phyloP scores from a whole-genome alignment of 1,284 basidiomycete genomes.

The Xerocomus amazonicus region DNA sequence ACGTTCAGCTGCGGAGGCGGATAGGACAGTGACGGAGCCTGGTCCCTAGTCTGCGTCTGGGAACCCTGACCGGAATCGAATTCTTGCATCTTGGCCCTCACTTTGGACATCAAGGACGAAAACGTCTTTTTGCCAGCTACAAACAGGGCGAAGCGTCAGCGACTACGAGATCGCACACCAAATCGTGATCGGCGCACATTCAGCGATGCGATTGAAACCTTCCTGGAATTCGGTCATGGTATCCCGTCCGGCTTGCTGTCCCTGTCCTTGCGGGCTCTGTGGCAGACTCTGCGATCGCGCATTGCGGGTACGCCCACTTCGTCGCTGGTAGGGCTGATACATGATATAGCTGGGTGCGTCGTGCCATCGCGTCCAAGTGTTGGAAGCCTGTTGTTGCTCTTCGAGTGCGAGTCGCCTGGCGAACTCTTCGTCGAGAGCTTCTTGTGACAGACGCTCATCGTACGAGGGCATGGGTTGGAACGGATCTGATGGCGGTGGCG shows the following conservation, averaged over 20 bases:
- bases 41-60: conserved; percentile 13
- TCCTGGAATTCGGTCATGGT: conserved; percentile 68
- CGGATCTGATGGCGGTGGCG: conserved; percentile 11
- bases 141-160: not conserved
- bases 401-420: conserved; percentile 67
- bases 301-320: not conserved
- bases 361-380: conserved; percentile 1
- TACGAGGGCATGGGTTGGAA: conserved; percentile 14
- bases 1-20: conserved; percentile 2
- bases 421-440: conserved; percentile 71
- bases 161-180: not conserved
- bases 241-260: conserved; percentile 35
- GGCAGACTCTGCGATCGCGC: conserved; percentile 6
- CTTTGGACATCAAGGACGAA: conserved; percentile 63
- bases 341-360: conserved; percentile 7
- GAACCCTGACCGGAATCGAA: conserved; percentile 49
- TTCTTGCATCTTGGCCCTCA: conserved; percentile 78
- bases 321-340: conserved; percentile 28
- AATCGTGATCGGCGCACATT: conserved; percentile 47
- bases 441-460: conserved; percentile 44
- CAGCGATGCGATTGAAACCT: conserved; percentile 69
- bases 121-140: conserved; percentile 76
- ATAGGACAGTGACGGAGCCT: conserved; percentile 3
- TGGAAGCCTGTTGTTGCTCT: conserved; percentile 48
- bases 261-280: conserved; percentile 17